Base-by-base conservation (phyloP, 2,329 filamentous ascomycete species). In the Fusarium coffeatum region DNA sequence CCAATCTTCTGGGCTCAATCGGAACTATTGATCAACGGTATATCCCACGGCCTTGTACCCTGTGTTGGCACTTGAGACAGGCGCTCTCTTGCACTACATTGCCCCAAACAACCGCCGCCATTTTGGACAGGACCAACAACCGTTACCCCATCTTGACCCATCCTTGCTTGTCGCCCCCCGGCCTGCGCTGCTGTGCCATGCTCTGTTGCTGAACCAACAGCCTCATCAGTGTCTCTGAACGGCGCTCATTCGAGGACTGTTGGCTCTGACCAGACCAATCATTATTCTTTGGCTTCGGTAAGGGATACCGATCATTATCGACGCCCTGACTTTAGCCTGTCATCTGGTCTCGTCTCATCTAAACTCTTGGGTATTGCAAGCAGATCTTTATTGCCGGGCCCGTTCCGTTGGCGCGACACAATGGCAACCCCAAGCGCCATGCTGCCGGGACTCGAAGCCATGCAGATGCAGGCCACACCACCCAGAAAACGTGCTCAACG, bases 401-500 rank as follows among this genome's bases (percentile, higher is more conserved):
- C 61, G 23, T 54, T 57, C 55, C 41, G 57, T 42, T 62, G 53
- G 71, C 55, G 54, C 20, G 46, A 67, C 56, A 28, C 32, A 15
- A 53, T 53, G 45, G 27, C 23, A 22, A 46, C 54, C 25, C 49
- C n/a, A 34, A 50, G 40, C 60, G 50, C 45, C 57, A 73, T 47
- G 61, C 60, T 70, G 70, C 59, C 72, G 46, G 55, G 61, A 51
- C 45, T 55, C 28, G 69, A 63, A 50, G 61, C 50, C 53, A 64
- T 64, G 56, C 71, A 72, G 53, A 65, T 55, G 54, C 68, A 74
- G 56, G 62, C 63, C 58, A 53, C 66, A 48, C 72, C 63, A 46
- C 71, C 66, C 25, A 71, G 69, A 23, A 64, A 69, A 28, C 69
- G 68, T 42, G 56, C 68, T 20, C 75, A 74, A 42, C 72, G 74